Conservation (phyloP, 768 basidiomycete genomes). For the Collybia sordida region DNA sequence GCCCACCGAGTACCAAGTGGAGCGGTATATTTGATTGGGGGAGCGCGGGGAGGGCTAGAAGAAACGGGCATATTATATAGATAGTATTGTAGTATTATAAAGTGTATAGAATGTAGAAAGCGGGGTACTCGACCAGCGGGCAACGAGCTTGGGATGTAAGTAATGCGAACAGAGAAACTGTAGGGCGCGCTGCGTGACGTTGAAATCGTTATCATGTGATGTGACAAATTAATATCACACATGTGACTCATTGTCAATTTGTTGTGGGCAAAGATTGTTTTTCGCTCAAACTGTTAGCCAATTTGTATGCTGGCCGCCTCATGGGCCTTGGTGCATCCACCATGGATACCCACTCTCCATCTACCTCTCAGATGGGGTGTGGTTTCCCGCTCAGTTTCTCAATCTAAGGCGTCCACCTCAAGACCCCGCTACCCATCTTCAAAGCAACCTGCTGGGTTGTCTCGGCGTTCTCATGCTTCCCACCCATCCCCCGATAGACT, state of each 20-base stretch:
- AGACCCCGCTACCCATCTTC: slow-evolving; percentile 3
- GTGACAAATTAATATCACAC: slow-evolving; percentile 6
- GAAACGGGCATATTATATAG: slow-evolving; percentile 36
- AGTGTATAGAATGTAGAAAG: slow-evolving; percentile 33
- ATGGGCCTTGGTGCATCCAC: slow-evolving; percentile 30
- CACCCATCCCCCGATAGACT: slow-evolving; percentile 7
- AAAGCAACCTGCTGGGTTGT: not conserved
- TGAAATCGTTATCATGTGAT: slow-evolving; percentile 21
- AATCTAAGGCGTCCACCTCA: slow-evolving; percentile 6
- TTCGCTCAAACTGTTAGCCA: not conserved
- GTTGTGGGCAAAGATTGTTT: slow-evolving; percentile 3
- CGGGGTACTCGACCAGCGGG: slow-evolving; percentile 46
- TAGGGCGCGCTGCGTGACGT: slow-evolving; percentile 3
- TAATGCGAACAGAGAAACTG: slow-evolving; percentile 11
- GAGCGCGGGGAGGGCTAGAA: slow-evolving; percentile 65
- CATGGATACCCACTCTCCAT: slow-evolving; percentile 19
- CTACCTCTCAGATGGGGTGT: slow-evolving; percentile 15
- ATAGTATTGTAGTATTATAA: slow-evolving; percentile 22
- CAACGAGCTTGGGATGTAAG: slow-evolving; percentile 18
- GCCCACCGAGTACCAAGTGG: slow-evolving; percentile 83
- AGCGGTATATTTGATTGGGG: slow-evolving; percentile 68
- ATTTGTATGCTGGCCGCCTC: slow-evolving; percentile 33
- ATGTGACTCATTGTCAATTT: slow-evolving; percentile 7
- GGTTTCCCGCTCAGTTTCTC: slow-evolving; percentile 9
- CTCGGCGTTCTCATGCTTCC: not conserved